Conservation (phyloP, 495 filamentous ascomycete species). For the Penicillium tannophilum region DNA sequence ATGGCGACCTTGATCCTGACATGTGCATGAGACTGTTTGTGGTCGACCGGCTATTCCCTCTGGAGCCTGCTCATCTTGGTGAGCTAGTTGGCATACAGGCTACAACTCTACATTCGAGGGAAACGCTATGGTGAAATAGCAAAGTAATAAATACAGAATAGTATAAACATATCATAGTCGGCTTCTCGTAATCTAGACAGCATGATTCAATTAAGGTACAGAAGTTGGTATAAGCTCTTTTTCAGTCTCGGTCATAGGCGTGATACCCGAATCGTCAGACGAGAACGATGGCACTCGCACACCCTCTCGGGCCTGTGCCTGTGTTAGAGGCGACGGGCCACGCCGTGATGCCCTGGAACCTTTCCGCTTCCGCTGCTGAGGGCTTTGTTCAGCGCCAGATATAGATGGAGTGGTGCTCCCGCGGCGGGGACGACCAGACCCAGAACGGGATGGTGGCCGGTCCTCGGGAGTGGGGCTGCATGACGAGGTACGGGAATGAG, state of each 20-base stretch:
- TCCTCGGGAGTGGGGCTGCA: slow-evolving; percentile 53
- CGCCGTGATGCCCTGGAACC: slow-evolving; percentile 38
- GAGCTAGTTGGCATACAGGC: no score
- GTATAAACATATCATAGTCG: not conserved
- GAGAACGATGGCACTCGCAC: slow-evolving; percentile 41
- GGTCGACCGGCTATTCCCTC: no score
- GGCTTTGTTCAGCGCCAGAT: slow-evolving; percentile 32
- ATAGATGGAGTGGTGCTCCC: slow-evolving; percentile 33
- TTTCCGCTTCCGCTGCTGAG: slow-evolving; percentile 39
- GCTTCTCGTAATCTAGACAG: slow-evolving; percentile 3
- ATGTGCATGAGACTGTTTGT: no score
- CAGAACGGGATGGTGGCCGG: slow-evolving; percentile 43
- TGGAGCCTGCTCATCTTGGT: no score
- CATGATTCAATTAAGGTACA: slow-evolving; percentile 12
- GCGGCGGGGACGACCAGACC: slow-evolving; percentile 39
- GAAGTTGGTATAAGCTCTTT: slow-evolving; percentile 27
- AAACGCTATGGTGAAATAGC: no score
- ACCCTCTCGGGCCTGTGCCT: slow-evolving; percentile 47
- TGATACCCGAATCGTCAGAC: slow-evolving; percentile 38
- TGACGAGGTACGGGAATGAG: slow-evolving; percentile 51
- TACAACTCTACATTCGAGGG: no score
- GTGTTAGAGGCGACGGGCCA: slow-evolving; percentile 45
- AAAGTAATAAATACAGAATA: not conserved
- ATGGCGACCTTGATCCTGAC: no score
- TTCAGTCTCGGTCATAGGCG: slow-evolving; percentile 26